Evolutionary conservation across 1,284 basidiomycete species (phyloP), one percentile per base, ranked within the genome.

Genomic region (Ustilago esculenta): DNA sequence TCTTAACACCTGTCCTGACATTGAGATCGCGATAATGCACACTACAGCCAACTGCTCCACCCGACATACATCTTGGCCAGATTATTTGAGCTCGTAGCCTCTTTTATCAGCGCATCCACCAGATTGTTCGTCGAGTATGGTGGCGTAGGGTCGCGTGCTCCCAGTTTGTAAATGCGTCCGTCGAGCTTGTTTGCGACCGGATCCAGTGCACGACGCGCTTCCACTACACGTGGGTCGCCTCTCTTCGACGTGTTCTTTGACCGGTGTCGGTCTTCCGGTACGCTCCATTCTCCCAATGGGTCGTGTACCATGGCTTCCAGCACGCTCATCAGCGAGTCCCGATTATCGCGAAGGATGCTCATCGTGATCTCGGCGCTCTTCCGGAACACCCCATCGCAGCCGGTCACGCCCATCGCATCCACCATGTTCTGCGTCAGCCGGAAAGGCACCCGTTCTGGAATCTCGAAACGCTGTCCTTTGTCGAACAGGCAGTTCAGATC

Each of bases 401-500:
- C 94, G 0, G 90, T 95, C 6, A 98, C 90, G 3, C 96, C 96
- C 50, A 98, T 85, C 0, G 92, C 96, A 76, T 95, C 94, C 34
- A 94, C 87, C 73, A 98, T 84, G 79, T 99, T 99, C 68, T 94
- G 92, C 5, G 96, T 98, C 35, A 99, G 85, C 48, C 96, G 87
- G 85, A 99, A 99, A 0, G 96, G 95, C 0, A 98, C 93, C 27
- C 89, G 87, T 82, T 99, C 96, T 0, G 92, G 91, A 2, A 92
- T 90, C 75, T 95, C 92, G 40, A 99, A 87, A 3, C 87, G 87
- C 84, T 91, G 92, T 8, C 77, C 92, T 86, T 93, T 95, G 74
- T 98, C 96, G 75, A 99, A 99, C 11, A 99, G 85, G 83, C 94
- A 98, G 81, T 98, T 98, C 76, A 99, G 92, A 83, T 99, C 96